Evolutionary conservation across 2,329 filamentous ascomycete genomes (phyloP).

Genomic region (Stromatinia cepivora): DNA sequence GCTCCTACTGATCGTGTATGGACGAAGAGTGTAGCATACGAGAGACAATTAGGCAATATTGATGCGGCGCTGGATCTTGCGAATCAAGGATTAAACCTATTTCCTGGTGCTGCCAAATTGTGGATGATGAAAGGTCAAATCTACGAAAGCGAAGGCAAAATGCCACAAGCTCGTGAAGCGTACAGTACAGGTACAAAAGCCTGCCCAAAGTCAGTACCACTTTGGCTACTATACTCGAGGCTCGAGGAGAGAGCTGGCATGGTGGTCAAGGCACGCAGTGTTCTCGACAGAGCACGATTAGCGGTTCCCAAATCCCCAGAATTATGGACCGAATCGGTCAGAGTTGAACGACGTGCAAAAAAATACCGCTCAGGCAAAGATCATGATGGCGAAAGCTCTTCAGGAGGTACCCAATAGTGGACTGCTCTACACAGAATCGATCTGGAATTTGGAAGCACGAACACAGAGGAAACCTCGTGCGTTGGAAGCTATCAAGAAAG

Average conservation of each 20-base stretch:
- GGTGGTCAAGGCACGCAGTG: conserved; percentile 86
- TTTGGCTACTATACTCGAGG: conserved; percentile 87
- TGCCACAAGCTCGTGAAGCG: conserved; percentile 83
- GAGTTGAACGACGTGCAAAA: conserved; percentile 86
- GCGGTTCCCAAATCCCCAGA: conserved; percentile 81
- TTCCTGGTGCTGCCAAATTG: conserved; percentile 81
- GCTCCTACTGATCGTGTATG: conserved; percentile 95
- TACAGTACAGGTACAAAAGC: conserved; percentile 86
- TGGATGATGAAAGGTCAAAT: conserved; percentile 99
- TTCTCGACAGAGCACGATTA: conserved; percentile 86
- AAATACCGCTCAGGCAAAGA: conserved; percentile 80
- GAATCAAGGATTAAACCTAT: conserved; percentile 81
- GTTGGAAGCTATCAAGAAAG: conserved; percentile 94
- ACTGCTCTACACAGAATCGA: conserved; percentile 88
- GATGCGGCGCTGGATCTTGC: conserved; percentile 85
- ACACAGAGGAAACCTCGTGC: conserved; percentile 90
- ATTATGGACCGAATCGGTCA: conserved; percentile 91
- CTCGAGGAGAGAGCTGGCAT: conserved; percentile 84
- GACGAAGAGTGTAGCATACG: conserved; percentile 94
- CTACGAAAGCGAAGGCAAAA: conserved; percentile 79
- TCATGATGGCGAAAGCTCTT: conserved; percentile 88
- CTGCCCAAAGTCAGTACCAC: conserved; percentile 76
- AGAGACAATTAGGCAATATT: conserved; percentile 76
- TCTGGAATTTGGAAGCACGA: conserved; percentile 88
- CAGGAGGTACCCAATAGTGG: conserved; percentile 89